Percentiles rank a stretch among this genome's conserved stretches.
Evolutionary conservation across 371 early-diverging fungal species (phyloP).

Genomic region (Catenaria anguillulae): DNA sequence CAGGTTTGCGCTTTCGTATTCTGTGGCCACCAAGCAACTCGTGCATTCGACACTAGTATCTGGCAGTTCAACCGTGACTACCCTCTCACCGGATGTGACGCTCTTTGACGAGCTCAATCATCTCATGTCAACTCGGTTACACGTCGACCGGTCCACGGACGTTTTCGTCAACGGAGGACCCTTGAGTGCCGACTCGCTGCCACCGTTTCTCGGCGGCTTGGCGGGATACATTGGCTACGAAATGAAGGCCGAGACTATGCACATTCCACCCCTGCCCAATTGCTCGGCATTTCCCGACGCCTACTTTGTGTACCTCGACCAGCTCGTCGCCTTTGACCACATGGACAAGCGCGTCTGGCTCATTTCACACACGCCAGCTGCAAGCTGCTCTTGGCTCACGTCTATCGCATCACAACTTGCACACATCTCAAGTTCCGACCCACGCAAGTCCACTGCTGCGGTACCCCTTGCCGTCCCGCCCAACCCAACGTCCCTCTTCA

Average conservation of each 20-base stretch:
- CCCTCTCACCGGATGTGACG: slow-evolving; percentile 2
- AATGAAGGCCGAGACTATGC: slow-evolving; percentile 54
- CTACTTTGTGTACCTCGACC: slow-evolving; percentile 64
- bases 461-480: too few species aligned
- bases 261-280: background rate
- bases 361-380: too few species aligned
- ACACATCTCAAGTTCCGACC: slow-evolving; percentile 9
- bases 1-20: slow-evolving; percentile 20
- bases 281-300: slow-evolving; percentile 47
- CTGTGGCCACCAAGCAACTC: slow-evolving; percentile 10
- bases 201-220: slow-evolving; percentile 58
- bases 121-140: too few species aligned
- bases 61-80: too few species aligned
- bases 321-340: slow-evolving; percentile 62
- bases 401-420: slow-evolving; percentile 13
- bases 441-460: background rate
- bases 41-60: too few species aligned
- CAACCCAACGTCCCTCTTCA: slow-evolving; percentile 19
- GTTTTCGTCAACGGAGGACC: too few species aligned
- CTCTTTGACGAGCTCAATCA: slow-evolving; percentile 27
- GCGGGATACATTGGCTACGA: slow-evolving; percentile 88
- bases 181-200: background rate
- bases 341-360: slow-evolving; percentile 13
- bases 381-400: too few species aligned
- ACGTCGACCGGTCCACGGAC: too few species aligned